Percentiles rank a stretch among this genome's conserved stretches.
Evolutionary conservation across 768 basidiomycete genomes (phyloP).

Genomic region (Collybia sp.): DNA sequence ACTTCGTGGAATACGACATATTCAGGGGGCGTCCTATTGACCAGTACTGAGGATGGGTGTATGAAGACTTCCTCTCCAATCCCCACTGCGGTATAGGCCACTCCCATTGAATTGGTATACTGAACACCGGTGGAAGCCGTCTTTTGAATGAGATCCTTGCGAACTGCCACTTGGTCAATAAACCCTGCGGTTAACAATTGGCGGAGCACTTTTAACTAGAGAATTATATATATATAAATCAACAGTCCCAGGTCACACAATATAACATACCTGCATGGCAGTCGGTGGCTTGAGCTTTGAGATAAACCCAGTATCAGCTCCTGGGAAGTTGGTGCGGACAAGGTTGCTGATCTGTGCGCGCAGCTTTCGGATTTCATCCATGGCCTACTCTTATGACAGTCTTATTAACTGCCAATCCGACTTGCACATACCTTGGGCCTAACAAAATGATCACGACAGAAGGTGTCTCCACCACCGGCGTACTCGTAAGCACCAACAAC

Average conservation of each 20-base stretch:
- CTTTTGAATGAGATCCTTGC: conserved; percentile 76
- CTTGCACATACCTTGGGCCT: conserved; percentile 64
- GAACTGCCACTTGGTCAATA: conserved; percentile 92
- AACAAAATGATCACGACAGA: conserved; percentile 89
- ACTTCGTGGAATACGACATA: conserved; percentile 84
- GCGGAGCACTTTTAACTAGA: conserved; percentile 81
- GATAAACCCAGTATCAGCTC: conserved; percentile 51
- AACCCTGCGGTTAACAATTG: conserved; percentile 88
- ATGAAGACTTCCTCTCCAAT: conserved; percentile 86
- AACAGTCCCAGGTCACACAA: neutral
- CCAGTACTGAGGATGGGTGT: conserved; percentile 84
- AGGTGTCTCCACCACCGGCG: conserved; percentile 71
- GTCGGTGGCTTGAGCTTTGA: conserved; percentile 72
- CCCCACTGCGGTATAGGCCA: conserved; percentile 80
- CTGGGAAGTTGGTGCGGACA: conserved; percentile 73
- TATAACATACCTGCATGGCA: conserved; percentile 59
- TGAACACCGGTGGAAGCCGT: conserved; percentile 55
- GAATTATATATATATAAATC: conserved; percentile 4
- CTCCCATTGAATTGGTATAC: conserved; percentile 69
- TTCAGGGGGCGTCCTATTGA: conserved; percentile 69
- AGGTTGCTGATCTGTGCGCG: conserved; percentile 86
- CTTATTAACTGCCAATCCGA: neutral
- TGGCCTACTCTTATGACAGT: conserved; percentile 52
- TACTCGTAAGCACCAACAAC: conserved; percentile 98
- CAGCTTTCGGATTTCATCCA: conserved; percentile 98